phyloP scores from a whole-genome alignment of 306 rosid species.

The Vigna mungo region DNA sequence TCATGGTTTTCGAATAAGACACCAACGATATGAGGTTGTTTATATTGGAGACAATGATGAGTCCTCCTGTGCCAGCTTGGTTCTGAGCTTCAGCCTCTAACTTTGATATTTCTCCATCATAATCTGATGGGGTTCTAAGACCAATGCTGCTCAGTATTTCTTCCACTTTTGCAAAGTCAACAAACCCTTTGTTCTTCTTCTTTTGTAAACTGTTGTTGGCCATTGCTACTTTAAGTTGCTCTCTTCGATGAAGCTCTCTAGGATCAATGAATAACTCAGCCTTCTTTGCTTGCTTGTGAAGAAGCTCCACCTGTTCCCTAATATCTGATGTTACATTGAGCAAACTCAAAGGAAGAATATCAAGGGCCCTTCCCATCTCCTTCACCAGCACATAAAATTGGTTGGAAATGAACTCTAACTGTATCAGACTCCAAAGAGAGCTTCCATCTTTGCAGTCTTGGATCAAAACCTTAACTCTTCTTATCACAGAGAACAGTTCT shows the following conservation, averaged over 20 bases:
- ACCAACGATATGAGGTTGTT: constrained; percentile 77
- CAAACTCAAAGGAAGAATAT: constrained; percentile 81
- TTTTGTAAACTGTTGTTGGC: constrained; percentile 60
- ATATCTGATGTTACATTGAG: constrained; percentile 69
- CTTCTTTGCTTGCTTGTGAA: constrained; percentile 77
- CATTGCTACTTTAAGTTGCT: constrained; percentile 71
- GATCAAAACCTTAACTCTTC: constrained; percentile 69
- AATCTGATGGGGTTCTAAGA: constrained; percentile 65
- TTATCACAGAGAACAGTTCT: constrained; percentile 82
- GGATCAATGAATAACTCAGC: constrained; percentile 63
- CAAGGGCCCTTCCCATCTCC: constrained; percentile 88
- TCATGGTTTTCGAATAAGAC: constrained; percentile 65
- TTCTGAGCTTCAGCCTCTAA: constrained; percentile 80
- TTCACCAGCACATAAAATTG: constrained; percentile 75
- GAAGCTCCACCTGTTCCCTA: constrained; percentile 84
- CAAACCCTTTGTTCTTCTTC: constrained; percentile 60
- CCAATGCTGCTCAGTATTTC: constrained; percentile 75
- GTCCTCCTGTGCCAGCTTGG: constrained; percentile 94
- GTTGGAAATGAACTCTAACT: constrained; percentile 64
- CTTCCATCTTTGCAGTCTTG: constrained; percentile 77
- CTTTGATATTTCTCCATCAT: constrained; percentile 75
- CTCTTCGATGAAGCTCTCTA: constrained; percentile 65
- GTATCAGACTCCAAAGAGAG: constrained; percentile 77
- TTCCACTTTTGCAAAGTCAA: constrained; percentile 62
- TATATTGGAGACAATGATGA: constrained; percentile 76